These are phyloP conservation scores for Phoma sp. DNA, from an alignment of 2,329 filamentous ascomycete species.

Conservation along the genomic window DNA sequence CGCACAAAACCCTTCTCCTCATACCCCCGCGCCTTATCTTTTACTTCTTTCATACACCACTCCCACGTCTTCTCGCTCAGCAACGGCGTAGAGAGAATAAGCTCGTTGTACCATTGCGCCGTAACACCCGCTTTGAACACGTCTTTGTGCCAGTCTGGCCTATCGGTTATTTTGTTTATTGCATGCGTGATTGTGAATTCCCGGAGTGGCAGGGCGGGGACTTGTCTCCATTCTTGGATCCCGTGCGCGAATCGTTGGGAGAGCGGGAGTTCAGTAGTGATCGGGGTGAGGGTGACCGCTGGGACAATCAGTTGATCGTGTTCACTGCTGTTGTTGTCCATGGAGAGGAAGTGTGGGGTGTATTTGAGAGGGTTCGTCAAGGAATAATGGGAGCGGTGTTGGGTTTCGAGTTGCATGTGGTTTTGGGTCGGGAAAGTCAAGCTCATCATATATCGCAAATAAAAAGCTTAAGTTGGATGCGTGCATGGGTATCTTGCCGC, in stretches of 20 bases:
- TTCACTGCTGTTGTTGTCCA: not conserved
- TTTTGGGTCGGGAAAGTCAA: not conserved
- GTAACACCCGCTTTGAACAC: not conserved
- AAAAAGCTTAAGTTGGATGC: no score
- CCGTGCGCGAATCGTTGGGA: not conserved
- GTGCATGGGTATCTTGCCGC: not conserved
- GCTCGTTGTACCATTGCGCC: not conserved
- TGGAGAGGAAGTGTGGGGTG: not conserved
- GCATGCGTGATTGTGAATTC: not conserved
- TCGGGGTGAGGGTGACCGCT: not conserved
- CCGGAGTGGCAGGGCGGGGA: not conserved
- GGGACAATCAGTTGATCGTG: not conserved
- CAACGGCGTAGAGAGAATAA: not conserved
- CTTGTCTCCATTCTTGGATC: not conserved
- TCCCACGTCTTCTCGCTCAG: not conserved
- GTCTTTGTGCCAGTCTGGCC: not conserved
- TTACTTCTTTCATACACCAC: not conserved
- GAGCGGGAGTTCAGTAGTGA: not conserved
- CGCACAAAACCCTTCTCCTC: not conserved
- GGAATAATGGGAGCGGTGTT: not conserved
- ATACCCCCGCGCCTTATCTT: not conserved
- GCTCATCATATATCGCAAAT: not conserved
- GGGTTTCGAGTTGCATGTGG: not conserved
- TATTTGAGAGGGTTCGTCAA: not conserved
- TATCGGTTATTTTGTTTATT: not conserved